Base-by-base conservation (phyloP, 805 yeast species). In the Suhomyces pyralidae region DNA sequence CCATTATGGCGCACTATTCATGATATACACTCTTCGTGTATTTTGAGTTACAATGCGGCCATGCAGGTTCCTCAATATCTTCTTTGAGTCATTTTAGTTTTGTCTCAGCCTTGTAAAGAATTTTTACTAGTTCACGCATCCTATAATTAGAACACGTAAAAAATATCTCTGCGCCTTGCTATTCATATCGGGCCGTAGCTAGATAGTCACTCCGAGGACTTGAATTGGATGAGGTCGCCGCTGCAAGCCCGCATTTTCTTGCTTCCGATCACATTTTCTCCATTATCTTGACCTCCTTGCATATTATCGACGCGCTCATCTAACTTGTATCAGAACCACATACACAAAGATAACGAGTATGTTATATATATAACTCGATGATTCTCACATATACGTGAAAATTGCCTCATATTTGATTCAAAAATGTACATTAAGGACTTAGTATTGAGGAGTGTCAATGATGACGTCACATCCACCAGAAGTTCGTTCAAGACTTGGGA, bases 401-500 rank as follows among this genome's bases (percentile, higher is more conserved):
- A 32, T 14, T 32, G n/a, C 6, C 15, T 3, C 2, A n/a, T 3
- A 32, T 12, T 32, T 8, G n/a, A 40, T 19, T 15, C 7, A 24
- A 49, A 40, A 25, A 56, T 56, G 59, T 52, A 48, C 43, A 45
- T 56, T 22, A 42, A 51, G 8, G 48, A 51, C 15, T 12, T 52
- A 12, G 36, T 53, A 14, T 22, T 28, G 7, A 51, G 58, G 40
- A 30, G 44, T 20, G 17, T 52, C 44, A 9, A 22, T 5, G 55
- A 53, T 46, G 68, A 65, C 40, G 68, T 68, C 44, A 61, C 51
- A 19, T 53, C 68, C 32, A 73, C 77, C 4, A 77, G 76, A 15
- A 83, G 84, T 15, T 62, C 87, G 5, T 86, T 86, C 73, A 81
- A 75, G 61, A 58, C 66, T 50, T 88, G 96, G 94, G 82, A 85